Percentiles rank a stretch among this genome's conserved stretches.
phyloP scores from a whole-genome alignment of 805 yeast species.

The Yarrowia sp. region DNA sequence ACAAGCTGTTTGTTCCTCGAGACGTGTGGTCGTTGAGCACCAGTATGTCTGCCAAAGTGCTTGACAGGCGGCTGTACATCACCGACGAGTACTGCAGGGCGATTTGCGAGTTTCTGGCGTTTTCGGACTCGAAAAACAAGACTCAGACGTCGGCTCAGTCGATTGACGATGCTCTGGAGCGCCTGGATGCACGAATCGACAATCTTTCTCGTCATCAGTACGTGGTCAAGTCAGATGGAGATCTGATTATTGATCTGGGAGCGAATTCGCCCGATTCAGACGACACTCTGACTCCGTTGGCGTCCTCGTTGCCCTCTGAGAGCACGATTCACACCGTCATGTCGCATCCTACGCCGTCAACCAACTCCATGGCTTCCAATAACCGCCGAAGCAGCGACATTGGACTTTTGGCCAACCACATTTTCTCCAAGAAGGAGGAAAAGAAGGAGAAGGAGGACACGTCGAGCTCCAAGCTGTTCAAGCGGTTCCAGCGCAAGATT shows the following conservation, averaged over 20 bases:
- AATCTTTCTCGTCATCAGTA: slow-evolving; percentile 28
- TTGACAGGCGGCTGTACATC: slow-evolving; percentile 29
- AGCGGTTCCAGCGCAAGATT: slow-evolving; percentile 37
- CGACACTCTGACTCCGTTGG: slow-evolving; percentile 21
- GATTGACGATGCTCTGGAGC: slow-evolving; percentile 33
- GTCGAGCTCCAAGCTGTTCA: slow-evolving; percentile 33
- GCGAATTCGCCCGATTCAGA: slow-evolving; percentile 23
- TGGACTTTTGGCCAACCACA: slow-evolving; percentile 26
- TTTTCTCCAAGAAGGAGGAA: slow-evolving; percentile 29
- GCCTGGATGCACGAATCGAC: slow-evolving; percentile 6
- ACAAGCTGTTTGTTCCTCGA: slow-evolving; percentile 33
- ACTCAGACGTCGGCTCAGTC: neutral
- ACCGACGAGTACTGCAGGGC: slow-evolving; percentile 35
- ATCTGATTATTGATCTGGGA: slow-evolving; percentile 20
- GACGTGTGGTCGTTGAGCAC: slow-evolving; percentile 29
- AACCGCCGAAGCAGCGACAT: slow-evolving; percentile 21
- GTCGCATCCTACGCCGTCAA: slow-evolving; percentile 10
- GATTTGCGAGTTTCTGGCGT: slow-evolving; percentile 30
- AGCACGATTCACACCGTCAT: slow-evolving; percentile 3
- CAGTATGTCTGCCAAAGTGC: slow-evolving; percentile 10
- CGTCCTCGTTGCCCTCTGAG: slow-evolving; percentile 3
- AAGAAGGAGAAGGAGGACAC: slow-evolving; percentile 34
- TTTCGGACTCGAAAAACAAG: slow-evolving; percentile 14
- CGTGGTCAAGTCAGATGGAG: slow-evolving; percentile 16
- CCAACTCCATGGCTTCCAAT: slow-evolving; percentile 9